Evolutionary conservation across 129 eudicot genomes (phyloP).

Genomic region (Smallanthus sonchifolius): DNA sequence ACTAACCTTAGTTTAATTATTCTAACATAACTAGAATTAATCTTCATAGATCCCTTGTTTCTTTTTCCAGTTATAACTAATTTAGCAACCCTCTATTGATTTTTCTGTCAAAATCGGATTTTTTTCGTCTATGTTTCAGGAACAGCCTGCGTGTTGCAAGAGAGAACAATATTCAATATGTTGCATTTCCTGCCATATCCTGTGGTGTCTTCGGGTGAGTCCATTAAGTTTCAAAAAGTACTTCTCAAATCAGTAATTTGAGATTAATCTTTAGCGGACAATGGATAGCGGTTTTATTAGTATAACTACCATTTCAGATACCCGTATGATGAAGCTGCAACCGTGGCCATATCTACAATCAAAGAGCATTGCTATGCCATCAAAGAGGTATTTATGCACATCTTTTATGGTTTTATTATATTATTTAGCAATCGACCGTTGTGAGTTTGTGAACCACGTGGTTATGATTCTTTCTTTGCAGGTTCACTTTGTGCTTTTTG

Average conservation of each 20-base stretch:
- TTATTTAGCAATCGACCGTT: background rate
- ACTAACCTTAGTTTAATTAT: no score
- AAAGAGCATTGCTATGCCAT: conserved; percentile 57
- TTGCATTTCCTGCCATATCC: conserved; percentile 94
- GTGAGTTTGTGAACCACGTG: background rate
- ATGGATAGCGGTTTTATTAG: no score
- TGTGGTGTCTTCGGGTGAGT: conserved; percentile 84
- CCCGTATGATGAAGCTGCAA: conserved; percentile 91
- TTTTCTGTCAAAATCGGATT: background rate
- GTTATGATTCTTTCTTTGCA: no score
- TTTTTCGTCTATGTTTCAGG: conserved; percentile 39
- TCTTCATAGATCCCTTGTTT: no score
- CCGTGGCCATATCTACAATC: conserved; percentile 77
- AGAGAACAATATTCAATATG: conserved; percentile 73
- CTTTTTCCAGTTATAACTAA: background rate
- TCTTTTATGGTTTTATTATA: background rate
- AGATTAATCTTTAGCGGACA: background rate
- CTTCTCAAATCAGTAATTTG: no score
- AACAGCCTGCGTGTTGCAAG: conserved; percentile 73
- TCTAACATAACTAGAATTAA: no score
- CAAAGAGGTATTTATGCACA: conserved; percentile 55
- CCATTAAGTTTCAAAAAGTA: no score
- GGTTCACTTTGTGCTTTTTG: conserved; percentile 81
- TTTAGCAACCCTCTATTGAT: background rate
- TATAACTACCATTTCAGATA: conserved; percentile 50